A percentile compares a stretch with the other conserved stretches of the same genome.
phyloP scores from a whole-genome alignment of 2,329 filamentous ascomycete species.

The Microsporum canis region DNA sequence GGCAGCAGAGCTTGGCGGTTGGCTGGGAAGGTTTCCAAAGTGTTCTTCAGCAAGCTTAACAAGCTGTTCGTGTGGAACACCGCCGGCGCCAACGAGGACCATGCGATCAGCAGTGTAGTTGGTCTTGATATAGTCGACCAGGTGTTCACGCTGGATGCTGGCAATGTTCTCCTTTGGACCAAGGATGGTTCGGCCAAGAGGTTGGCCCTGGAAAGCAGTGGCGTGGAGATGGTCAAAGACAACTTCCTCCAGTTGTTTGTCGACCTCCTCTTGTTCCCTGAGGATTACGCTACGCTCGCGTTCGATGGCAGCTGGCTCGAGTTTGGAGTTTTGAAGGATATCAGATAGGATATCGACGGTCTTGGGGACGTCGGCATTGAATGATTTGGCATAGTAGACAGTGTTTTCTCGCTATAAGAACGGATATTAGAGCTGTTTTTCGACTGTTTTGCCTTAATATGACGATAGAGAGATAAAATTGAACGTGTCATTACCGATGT shows the following conservation, averaged over 20 bases:
- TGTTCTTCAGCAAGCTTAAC: constrained; percentile 95
- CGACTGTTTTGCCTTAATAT: background rate
- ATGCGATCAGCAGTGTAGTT: constrained; percentile 99
- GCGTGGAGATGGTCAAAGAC: constrained; percentile 98
- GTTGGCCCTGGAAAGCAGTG: constrained; percentile 93
- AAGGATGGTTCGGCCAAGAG: constrained; percentile 92
- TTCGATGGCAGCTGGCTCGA: constrained; percentile 85
- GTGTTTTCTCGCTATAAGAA: constrained; percentile 79
- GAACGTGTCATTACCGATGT: constrained; percentile 63
- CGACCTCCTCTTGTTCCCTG: constrained; percentile 96
- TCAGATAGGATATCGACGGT: constrained; percentile 97
- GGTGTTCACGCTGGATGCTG: constrained; percentile 83
- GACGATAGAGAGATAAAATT: constrained; percentile 1
- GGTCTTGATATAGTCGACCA: constrained; percentile 94
- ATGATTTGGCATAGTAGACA: constrained; percentile 98
- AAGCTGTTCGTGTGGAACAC: constrained; percentile 84
- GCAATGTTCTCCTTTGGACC: constrained; percentile 97
- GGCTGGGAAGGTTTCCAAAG: constrained; percentile 68
- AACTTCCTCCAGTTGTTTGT: constrained; percentile 99
- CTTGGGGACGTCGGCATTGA: constrained; percentile 94
- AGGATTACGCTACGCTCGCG: constrained; percentile 98
- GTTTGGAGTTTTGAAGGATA: constrained; percentile 98
- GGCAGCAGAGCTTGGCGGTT: constrained; percentile 62
- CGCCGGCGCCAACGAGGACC: constrained; percentile 93
- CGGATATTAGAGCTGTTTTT: background rate